Base-by-base conservation (phyloP, 2,329 filamentous ascomycete genomes). In the Penicillium sp. region DNA sequence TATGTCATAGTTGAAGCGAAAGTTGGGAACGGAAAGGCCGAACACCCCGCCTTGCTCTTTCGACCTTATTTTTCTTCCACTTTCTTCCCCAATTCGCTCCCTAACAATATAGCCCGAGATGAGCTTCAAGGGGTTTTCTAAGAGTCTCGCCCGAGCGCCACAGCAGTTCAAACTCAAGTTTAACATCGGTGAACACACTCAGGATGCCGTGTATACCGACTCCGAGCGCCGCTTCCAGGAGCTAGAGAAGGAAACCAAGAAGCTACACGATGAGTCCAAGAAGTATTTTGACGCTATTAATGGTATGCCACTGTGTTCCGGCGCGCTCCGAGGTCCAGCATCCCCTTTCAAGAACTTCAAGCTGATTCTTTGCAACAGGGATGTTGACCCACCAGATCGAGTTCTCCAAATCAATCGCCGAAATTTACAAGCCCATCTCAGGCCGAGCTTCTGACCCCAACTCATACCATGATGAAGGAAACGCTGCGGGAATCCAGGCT, bases 211-310 rank as follows among this genome's bases (percentile, higher is more conserved):
- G 70, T 99, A 97, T 76, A 87, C 90, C 62, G 95, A 99, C 76
- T 91, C 95, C 62, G 95, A 99, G 75, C 87, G 93, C 61, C 88
- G 95, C 49, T 99, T 98, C 74, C 83, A 91, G 64, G 95, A 99
- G 79, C 84, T 99, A 63, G 95, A 99, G 78, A 89, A 82, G 64
- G 93, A 99, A 80, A 98, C 95, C 35, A 98, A 97, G 83, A 93
- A 90, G 76, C 87, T 97, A 29, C 93, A 98, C 78, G 91, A 96
- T 80, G 93, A 98, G 78, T 96, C 91, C 55, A 90, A 93, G 76
- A 97, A 96, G 79, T 99, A 99, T 77, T 97, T 96, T 69, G 88
- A 96, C 53, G 91, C 95, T 73, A 97, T 99, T 79, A 97, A 98
- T 79, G 90, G 84, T 87, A 73, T 59, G 73, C 10, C 4, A 21